Evolutionary conservation across 2,329 filamentous ascomycete species (phyloP), one percentile per base, ranked within the genome.

Genomic region (Beauveria australis): DNA sequence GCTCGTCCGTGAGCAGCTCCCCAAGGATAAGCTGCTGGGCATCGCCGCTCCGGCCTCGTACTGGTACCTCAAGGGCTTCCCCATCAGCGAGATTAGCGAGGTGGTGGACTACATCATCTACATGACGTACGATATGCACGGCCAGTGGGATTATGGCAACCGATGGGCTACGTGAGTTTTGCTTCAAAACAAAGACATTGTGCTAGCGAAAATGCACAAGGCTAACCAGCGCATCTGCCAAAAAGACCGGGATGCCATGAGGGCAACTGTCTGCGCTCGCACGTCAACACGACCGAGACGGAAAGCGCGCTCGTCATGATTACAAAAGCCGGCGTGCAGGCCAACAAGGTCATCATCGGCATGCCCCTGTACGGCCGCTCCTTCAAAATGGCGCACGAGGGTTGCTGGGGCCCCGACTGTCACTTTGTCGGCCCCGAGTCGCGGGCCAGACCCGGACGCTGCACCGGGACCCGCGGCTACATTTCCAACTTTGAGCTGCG

Each of bases 51-150:
- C 67, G 8, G 67, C 72, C 16, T 79, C 79, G 0, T 74, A 79
- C 0, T 61, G 64, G 0, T 76, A 83, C 66, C 83, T 81, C 68
- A 69, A 73, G 5, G 74, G 73, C 53, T 68, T 85, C 51, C 72
- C 79, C 53, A 72, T 85, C 22, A 63, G 64, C 12, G 70, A 73
- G 7, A 79, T 85, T 67, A 75, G 78, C 19, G 48, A 69, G 3
- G 71, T 78, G 5, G 69, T 85, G 14, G 83, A 86, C 68, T 78
- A 77, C 62, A 76, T 83, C 71, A 81, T 86, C 69, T 72, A 88
- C 7, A 91, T 91, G 87, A 83, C 85, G 1, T 92, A 91, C 68
- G 88, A 92, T 74, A 91, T 79, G 68, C 80, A 87, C 1, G 89
- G 89, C 4, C 81, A 81, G 9, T 94, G 88, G 87, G 71, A 72